Base-by-base conservation (phyloP, 306 rosid species). In the Fragaria iinumae region DNA sequence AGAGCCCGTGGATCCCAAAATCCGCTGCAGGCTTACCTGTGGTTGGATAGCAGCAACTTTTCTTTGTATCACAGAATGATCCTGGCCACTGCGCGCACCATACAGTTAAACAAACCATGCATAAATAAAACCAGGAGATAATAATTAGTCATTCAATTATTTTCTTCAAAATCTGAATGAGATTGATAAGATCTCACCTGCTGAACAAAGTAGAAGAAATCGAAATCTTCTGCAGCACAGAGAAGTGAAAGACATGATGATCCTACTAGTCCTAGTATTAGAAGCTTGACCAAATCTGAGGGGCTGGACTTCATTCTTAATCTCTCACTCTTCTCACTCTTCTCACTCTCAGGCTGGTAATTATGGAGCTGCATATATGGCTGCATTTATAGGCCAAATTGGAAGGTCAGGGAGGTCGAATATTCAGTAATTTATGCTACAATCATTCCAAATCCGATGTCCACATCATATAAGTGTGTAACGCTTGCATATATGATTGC, bases 171-270 rank as follows among this genome's bases (percentile, higher is more conserved):
- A 62, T 25, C 67, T 6, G 5, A 34, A 34, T 13, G 7, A 23
- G 36, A 18, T 8, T 25, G 60, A 56, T 21, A 29, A 7, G 21
- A 13, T 65, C 62, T 69, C 39, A 89, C 95, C 95, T 91, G 93
- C 78, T 84, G 96, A 81, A 91, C 96, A 73, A 91, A 91, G 91
- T 91, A 91, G 86, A 89, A 89, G 91, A 91, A 91, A 87, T 91
- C 96, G 70, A 91, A 91, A 11, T 87, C 88, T 50, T 81, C 81
- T 5, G 96, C 79, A 53, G 83, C 78, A 59, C 88, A 86, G 23
- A 79, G 69, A 67, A 86, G 77, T 43, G 90, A 82, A 2, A 87
- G 87, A 79, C 70, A 72, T 36, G 69, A 65, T 65, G 45, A 65
- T 63, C 87, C 91, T 44, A 89, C 64, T 3, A 88, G 55, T 67